Base-by-base conservation (phyloP, 2,329 filamentous ascomycete genomes). In the Cladorrhinum sp. region DNA sequence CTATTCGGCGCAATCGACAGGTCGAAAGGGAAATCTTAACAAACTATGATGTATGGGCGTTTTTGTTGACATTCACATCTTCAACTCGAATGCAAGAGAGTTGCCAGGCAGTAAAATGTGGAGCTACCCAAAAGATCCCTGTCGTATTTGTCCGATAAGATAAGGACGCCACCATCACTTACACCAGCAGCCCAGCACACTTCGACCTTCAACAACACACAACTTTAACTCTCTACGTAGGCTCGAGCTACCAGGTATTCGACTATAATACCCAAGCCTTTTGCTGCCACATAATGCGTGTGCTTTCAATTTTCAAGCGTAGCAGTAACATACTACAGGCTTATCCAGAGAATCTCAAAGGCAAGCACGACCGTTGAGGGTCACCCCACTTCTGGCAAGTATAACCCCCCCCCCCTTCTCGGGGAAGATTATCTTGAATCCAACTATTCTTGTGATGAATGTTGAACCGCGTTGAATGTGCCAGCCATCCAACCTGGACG, bases 1-100 rank as follows among this genome's bases (percentile, higher is more conserved):
- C 23, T 54, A 51, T 8, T n/a, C 50, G 10, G 54, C 45, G 16
- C 22, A 24, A 13, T 50, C 16, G 32, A 45, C 9, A n/a, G 41
- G 24, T 49, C n/a, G 41, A n/a, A 9, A 29, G 20, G 23, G 32
- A 29, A 29, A 29, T 22, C 16, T 36, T 9, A n/a, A n/a, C 12
- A 3, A 16, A 24, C 22, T 22, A 55, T 41, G 29, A n/a, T 55
- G 32, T 13, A 2, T 25, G n/a, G 20, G 25, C 18, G 13, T 27
- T 58, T 45, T 55, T 50, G 55, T 59, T 57, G 59, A 60, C 38
- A 38, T 60, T 55, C 53, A 27, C 22, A 22, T 36, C 41, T 56
- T 24, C 25, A 48, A 25, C 13, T 27, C 53, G n/a, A 56, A 8
- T 41, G 1, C 36, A 9, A n/a, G n/a, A n/a, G 2, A 20, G 53